Evolutionary conservation across 176 grass and related monocot genomes (phyloP).

Genomic region (Aechmea fasciata): DNA sequence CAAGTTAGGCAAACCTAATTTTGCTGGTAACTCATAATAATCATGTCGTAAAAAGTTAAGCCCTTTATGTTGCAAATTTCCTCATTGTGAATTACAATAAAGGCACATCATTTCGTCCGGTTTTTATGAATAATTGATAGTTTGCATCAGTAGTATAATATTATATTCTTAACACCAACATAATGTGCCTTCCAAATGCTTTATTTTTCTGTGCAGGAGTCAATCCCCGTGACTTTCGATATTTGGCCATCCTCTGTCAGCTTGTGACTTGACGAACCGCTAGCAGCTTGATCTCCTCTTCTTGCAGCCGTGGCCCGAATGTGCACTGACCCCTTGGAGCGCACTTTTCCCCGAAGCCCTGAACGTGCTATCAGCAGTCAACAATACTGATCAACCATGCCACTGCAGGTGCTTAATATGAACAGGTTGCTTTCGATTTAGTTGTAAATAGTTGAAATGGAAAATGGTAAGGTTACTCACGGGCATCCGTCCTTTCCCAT

Average conservation of each 20-base stretch:
- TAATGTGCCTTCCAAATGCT: slow-evolving; percentile 8
- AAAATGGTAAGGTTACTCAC: slow-evolving; percentile 24
- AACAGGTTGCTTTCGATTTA: not conserved
- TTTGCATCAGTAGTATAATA: not conserved
- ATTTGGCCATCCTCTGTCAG: slow-evolving; percentile 64
- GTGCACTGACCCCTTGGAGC: slow-evolving; percentile 73
- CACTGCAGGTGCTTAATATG: not conserved
- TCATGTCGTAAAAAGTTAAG: too few species aligned
- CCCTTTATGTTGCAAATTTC: too few species aligned
- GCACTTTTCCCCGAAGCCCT: slow-evolving; percentile 89
- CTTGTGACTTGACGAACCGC: slow-evolving; percentile 69
- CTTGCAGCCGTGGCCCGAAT: slow-evolving; percentile 48
- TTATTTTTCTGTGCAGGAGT: slow-evolving; percentile 29
- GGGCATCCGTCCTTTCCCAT: slow-evolving; percentile 86
- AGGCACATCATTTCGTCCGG: not conserved
- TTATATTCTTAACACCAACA: not conserved
- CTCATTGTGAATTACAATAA: too few species aligned
- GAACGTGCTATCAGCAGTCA: not conserved
- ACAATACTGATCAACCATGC: not conserved
- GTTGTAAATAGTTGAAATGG: not conserved
- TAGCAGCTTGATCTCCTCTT: slow-evolving; percentile 78
- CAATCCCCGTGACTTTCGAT: slow-evolving; percentile 32
- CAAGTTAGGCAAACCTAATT: too few species aligned
- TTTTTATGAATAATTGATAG: not conserved
- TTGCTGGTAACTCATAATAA: too few species aligned